Conservation (phyloP, 306 rosid species). For the Prosopis cineraria region DNA sequence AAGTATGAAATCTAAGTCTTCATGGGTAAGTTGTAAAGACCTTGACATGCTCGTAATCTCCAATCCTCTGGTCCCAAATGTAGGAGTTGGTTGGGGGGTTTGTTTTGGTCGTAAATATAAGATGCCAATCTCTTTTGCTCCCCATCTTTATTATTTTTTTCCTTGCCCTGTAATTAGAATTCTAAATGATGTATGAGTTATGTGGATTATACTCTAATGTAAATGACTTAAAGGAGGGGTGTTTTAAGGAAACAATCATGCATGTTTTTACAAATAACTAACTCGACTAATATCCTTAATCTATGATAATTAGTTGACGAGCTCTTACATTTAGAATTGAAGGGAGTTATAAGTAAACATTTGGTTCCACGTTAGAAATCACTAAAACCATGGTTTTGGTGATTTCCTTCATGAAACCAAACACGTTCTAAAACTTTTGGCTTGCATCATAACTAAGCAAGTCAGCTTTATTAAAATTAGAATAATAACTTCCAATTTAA, state of each 20-base stretch:
- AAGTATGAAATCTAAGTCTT: slow-evolving; percentile 57
- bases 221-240: not conserved
- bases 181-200: not conserved
- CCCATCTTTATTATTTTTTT: not conserved
- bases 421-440: slow-evolving; percentile 2
- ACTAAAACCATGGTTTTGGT: not conserved
- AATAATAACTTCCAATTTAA: not conserved
- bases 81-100: not conserved
- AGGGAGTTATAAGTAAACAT: not conserved
- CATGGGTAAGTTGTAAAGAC: slow-evolving; percentile 56
- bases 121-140: no score
- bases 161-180: not conserved
- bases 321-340: not conserved
- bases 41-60: slow-evolving; percentile 15
- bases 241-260: not conserved
- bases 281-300: not conserved
- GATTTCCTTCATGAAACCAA: not conserved
- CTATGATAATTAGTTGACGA: not conserved
- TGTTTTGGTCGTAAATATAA: not conserved
- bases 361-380: not conserved
- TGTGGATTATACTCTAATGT: not conserved
- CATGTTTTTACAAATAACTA: not conserved
- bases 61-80: not conserved
- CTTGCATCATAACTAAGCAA: slow-evolving; percentile 12
- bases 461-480: slow-evolving; percentile 4